Percentiles rank a stretch among this genome's conserved stretches.
Conservation (phyloP, 1,284 basidiomycete species). For the Sporisorium scitamineum region DNA sequence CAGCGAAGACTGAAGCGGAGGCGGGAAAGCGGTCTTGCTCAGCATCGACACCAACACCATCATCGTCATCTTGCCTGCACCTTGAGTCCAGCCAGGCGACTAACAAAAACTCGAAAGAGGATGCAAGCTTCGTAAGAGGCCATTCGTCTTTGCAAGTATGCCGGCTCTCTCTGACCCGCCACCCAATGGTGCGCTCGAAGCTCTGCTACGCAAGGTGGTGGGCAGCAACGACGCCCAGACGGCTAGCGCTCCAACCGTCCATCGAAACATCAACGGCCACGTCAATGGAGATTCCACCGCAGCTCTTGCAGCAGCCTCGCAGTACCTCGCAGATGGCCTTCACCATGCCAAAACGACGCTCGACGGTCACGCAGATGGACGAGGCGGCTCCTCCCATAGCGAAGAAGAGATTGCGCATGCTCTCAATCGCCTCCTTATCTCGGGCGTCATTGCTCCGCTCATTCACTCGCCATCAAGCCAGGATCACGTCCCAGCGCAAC, state of each 20-base stretch:
- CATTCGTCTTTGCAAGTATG: not conserved
- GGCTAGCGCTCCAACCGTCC: not conserved
- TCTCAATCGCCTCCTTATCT: constrained; percentile 44
- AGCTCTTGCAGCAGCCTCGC: constrained; percentile 37
- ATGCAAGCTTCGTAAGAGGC: not conserved
- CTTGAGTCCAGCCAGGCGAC: not conserved
- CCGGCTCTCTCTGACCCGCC: constrained; percentile 10
- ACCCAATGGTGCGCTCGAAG: constrained; percentile 22
- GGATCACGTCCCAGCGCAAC: constrained; percentile 5
- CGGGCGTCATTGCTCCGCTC: constrained; percentile 33
- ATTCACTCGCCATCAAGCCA: constrained; percentile 13
- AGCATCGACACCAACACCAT: not conserved
- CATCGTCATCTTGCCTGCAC: not conserved
- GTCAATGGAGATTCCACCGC: constrained; percentile 8
- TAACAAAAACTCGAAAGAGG: not conserved
- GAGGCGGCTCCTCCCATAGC: constrained; percentile 12
- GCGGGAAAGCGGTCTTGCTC: not conserved
- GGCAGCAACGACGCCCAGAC: not conserved
- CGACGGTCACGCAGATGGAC: constrained; percentile 2
- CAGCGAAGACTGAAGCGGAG: not conserved
- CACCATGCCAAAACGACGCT: not conserved
- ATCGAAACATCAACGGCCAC: not conserved
- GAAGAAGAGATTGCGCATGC: constrained; percentile 43
- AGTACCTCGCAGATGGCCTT: constrained; percentile 29
- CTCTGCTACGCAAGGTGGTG: constrained; percentile 22